Conservation (phyloP, 176 grass and related monocot species). For the Carex scoparia region DNA sequence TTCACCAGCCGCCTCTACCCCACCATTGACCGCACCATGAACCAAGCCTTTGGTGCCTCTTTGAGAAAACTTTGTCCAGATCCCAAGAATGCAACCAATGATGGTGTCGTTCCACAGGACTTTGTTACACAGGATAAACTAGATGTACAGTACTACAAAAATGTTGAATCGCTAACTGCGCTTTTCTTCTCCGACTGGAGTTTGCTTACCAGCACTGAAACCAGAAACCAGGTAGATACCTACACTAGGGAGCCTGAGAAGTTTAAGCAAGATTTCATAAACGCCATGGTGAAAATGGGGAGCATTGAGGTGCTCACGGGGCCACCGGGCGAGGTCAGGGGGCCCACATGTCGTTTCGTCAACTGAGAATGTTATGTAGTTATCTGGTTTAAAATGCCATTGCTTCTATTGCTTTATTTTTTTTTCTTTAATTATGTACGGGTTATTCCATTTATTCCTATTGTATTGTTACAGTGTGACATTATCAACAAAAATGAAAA, state of each 20-base stretch:
- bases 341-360: background rate
- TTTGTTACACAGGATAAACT: background rate
- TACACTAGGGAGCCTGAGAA: constrained; percentile 15
- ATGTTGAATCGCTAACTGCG: constrained; percentile 24
- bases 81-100: background rate
- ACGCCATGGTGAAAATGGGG: constrained; percentile 41
- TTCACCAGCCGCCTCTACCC: constrained; percentile 18
- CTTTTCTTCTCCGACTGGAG: constrained; percentile 42
- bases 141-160: constrained; percentile 47
- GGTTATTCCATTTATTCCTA: background rate
- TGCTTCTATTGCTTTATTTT: background rate
- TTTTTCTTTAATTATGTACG: background rate
- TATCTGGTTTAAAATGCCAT: too few relatives aligned
- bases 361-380: background rate
- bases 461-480: background rate
- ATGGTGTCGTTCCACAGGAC: constrained; percentile 24
- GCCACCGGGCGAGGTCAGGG: constrained; percentile 16
- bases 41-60: background rate
- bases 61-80: background rate
- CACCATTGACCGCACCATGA: constrained; percentile 28
- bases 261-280: constrained; percentile 30
- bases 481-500: too few relatives aligned
- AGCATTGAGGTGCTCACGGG: constrained; percentile 27
- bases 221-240: background rate
- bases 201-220: constrained; percentile 16